Evolutionary conservation across 805 yeast species (phyloP).

Genomic region (Ogataea chonburiensis): DNA sequence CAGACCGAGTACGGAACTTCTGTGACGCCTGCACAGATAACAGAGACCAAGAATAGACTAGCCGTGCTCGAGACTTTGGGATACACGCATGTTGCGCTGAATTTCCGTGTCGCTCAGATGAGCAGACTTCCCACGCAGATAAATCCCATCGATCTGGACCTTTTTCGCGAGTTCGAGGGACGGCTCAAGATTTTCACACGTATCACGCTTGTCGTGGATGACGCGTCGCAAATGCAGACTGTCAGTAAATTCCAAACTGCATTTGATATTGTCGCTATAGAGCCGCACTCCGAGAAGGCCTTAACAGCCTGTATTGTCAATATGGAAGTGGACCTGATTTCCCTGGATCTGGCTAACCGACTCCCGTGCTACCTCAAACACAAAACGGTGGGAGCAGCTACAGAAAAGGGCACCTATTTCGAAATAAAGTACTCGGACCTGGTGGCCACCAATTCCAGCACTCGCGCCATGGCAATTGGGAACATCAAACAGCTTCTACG

Average conservation of each 20-base stretch:
- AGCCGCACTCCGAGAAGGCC: conserved; percentile 78
- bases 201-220: conserved; percentile 72
- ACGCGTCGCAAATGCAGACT: conserved; percentile 72
- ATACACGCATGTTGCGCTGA: conserved; percentile 75
- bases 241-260: conserved; percentile 41
- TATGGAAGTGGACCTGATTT: conserved; percentile 77
- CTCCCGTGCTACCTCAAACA: conserved; percentile 79
- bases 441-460: conserved; percentile 32
- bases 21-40: conserved; percentile 43
- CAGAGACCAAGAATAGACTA: conserved; percentile 47
- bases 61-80: conserved; percentile 58
- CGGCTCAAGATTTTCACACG: conserved; percentile 58
- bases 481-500: conserved; percentile 75
- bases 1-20: conserved; percentile 43
- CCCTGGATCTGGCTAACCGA: conserved; percentile 63
- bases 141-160: conserved; percentile 43
- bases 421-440: conserved; percentile 71
- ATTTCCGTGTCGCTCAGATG: conserved; percentile 47
- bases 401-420: conserved; percentile 76
- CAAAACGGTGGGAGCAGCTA: conserved; percentile 79
- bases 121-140: conserved; percentile 51
- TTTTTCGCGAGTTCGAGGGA: conserved; percentile 36
- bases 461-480: conserved; percentile 61
- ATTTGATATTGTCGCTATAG: conserved; percentile 80
- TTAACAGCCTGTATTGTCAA: conserved; percentile 70